phyloP scores from a whole-genome alignment of 2,329 filamentous ascomycete genomes.

The Sclerotinia sclerotiorum region DNA sequence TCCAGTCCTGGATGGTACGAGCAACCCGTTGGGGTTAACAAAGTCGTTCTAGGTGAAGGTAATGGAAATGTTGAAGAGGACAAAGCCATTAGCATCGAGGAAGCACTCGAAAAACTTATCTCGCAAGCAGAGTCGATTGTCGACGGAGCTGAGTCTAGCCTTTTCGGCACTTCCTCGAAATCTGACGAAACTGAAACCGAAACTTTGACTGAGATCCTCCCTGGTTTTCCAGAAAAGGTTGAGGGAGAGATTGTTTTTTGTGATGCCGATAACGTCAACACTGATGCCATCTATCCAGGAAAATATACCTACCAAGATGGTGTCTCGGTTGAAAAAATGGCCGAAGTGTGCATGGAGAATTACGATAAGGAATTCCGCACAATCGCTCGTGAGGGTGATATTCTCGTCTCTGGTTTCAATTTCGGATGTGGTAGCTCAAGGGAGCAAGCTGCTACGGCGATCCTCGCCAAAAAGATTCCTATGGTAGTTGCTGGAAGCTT shows the following conservation, averaged over 20 bases:
- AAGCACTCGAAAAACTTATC: slow-evolving; percentile 71
- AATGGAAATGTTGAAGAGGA: slow-evolving; percentile 64
- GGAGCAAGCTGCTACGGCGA: slow-evolving; percentile 86
- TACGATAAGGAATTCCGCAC: slow-evolving; percentile 73
- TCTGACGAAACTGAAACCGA: slow-evolving; percentile 50
- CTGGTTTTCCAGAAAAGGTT: slow-evolving; percentile 82
- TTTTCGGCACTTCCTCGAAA: slow-evolving; percentile 36
- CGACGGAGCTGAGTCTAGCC: slow-evolving; percentile 40
- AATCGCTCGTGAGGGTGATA: slow-evolving; percentile 67
- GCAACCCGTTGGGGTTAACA: slow-evolving; percentile 64
- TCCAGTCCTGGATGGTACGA: slow-evolving; percentile 77
- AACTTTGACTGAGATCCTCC: slow-evolving; percentile 66
- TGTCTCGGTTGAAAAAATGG: slow-evolving; percentile 75
- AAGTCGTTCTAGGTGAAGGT: slow-evolving; percentile 70
- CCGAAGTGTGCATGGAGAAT: slow-evolving; percentile 88
- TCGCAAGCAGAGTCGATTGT: slow-evolving; percentile 59
- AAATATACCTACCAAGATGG: slow-evolving; percentile 92
- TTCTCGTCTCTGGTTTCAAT: slow-evolving; percentile 83
- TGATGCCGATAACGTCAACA: slow-evolving; percentile 85
- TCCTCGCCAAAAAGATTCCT: slow-evolving; percentile 76
- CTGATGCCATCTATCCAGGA: slow-evolving; percentile 88
- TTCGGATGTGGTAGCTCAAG: slow-evolving; percentile 81
- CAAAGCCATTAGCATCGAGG: slow-evolving; percentile 64
- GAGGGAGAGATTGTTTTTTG: slow-evolving; percentile 85
- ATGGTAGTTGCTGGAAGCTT: slow-evolving; percentile 81